Conservation (phyloP, 257 asterid species). For the Prunella vulgaris region DNA sequence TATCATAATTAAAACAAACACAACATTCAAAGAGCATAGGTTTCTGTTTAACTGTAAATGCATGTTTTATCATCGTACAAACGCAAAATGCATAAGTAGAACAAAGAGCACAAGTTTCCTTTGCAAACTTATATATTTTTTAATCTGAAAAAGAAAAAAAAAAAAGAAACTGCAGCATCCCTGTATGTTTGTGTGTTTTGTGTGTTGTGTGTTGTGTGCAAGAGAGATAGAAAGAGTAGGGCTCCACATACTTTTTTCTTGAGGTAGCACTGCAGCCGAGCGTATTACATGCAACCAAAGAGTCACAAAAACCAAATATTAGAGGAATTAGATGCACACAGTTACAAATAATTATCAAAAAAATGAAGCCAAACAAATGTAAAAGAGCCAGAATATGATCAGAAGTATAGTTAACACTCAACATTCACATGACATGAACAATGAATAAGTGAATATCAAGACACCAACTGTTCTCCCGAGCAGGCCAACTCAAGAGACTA, state of each 20-base stretch:
- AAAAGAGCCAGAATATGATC: background rate
- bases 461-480: slow-evolving; percentile 2
- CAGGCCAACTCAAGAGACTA: slow-evolving; percentile 1
- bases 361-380: background rate
- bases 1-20: background rate
- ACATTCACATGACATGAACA: slow-evolving; percentile 9
- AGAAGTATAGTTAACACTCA: slow-evolving; percentile 2
- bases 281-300: slow-evolving; percentile 46
- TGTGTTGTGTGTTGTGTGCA: background rate
- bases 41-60: background rate
- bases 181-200: background rate
- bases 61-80: background rate
- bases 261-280: slow-evolving; percentile 80
- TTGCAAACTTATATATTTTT: slow-evolving; percentile 5
- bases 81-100: background rate
- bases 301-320: slow-evolving; percentile 25
- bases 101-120: slow-evolving; percentile 6
- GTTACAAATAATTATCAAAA: slow-evolving; percentile 14
- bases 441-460: slow-evolving; percentile 4
- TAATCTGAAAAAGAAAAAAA: background rate
- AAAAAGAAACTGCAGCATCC: background rate
- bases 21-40: background rate
- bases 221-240: slow-evolving; percentile 15
- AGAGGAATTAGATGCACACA: slow-evolving; percentile 26
- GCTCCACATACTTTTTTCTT: slow-evolving; percentile 71